Conservation (phyloP, 768 basidiomycete genomes). For the Psilocybe azurescens region DNA sequence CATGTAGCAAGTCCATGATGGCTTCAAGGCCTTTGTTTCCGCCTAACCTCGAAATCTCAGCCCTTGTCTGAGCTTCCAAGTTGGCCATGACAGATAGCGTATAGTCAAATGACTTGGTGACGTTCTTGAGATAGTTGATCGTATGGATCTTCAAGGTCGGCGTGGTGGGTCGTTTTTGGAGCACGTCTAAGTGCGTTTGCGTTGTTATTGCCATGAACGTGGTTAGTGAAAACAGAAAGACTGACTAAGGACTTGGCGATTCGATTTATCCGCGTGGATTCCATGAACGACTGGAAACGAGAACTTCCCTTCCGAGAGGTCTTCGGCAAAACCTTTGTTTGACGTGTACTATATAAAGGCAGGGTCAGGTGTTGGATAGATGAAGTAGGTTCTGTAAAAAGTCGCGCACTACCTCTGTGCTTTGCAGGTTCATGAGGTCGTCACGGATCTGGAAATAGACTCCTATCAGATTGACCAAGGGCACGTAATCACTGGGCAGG, state of each 20-base stretch:
- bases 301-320: conserved; percentile 96
- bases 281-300: conserved; percentile 95
- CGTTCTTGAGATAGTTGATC: conserved; percentile 76
- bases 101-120: conserved; percentile 88
- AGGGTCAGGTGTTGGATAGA: neutral
- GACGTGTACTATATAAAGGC: conserved; percentile 65
- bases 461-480: conserved; percentile 92
- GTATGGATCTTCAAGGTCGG: conserved; percentile 82
- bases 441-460: conserved; percentile 98
- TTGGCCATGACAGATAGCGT: conserved; percentile 71
- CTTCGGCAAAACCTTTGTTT: conserved; percentile 91
- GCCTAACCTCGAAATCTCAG: conserved; percentile 75
- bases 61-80: conserved; percentile 69
- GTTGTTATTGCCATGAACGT: neutral
- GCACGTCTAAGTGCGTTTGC: conserved; percentile 61
- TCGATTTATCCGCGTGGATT: conserved; percentile 76
- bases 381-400: neutral
- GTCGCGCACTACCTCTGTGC: conserved; percentile 63
- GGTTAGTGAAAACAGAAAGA: conserved; percentile 14
- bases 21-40: conserved; percentile 71
- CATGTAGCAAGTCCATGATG: conserved; percentile 58
- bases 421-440: conserved; percentile 95
- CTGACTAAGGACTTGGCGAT: conserved; percentile 85
- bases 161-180: conserved; percentile 86
- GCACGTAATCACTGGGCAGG: conserved; percentile 77